phyloP scores from a whole-genome alignment of 345 rosid species.

The Punica granatum region DNA sequence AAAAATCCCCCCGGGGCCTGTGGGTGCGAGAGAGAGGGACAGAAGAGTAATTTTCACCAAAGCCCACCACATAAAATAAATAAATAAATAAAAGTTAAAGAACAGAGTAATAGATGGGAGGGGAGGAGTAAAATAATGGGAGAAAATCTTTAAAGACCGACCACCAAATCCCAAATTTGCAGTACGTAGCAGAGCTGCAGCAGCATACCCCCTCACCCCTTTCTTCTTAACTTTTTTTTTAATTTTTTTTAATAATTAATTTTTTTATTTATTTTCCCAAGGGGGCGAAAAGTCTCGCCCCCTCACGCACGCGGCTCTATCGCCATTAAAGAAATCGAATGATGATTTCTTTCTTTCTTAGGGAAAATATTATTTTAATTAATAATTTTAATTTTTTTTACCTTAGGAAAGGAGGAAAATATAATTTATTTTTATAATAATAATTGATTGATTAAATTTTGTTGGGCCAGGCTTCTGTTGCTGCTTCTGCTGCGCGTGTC shows the following conservation, averaged over 20 bases:
- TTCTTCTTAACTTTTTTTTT: not conserved
- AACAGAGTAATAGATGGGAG: no score
- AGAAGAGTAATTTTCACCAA: not conserved
- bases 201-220: not conserved
- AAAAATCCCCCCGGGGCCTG: not conserved
- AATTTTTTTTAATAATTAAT: no score
- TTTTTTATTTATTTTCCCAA: no score
- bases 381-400: no score
- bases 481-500: not conserved
- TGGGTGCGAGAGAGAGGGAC: not conserved
- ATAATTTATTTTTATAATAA: no score
- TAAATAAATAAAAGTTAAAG: not conserved
- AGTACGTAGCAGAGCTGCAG: not conserved
- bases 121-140: not conserved
- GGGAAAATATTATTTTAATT: no score
- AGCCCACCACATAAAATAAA: not conserved
- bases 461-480: no score
- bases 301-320: conserved; percentile 2
- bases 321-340: not conserved
- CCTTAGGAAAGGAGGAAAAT: no score
- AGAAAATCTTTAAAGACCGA: conserved; percentile 4
- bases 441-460: no score
- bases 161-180: conserved; percentile 5
- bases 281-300: not conserved
- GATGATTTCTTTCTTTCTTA: no score